Evolutionary conservation across 257 asterid species (phyloP).

Genomic region (Nemophila menziesii): DNA sequence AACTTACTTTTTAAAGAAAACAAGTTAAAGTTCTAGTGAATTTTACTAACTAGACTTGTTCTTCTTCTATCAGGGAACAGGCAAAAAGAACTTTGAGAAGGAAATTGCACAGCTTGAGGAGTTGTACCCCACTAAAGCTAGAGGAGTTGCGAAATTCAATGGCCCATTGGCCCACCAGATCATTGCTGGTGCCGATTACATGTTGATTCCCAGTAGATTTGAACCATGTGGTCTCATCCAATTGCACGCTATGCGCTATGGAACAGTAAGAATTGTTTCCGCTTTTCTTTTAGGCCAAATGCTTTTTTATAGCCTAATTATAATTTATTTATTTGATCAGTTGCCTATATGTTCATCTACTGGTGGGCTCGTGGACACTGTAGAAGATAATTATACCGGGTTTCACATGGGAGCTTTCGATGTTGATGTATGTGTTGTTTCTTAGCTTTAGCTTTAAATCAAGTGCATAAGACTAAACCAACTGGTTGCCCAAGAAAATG

Average conservation of each 20-base stretch:
- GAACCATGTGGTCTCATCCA: slow-evolving; percentile 99
- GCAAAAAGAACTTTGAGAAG: slow-evolving; percentile 69
- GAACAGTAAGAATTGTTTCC: slow-evolving; percentile 51
- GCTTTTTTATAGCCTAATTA: slow-evolving; percentile 3
- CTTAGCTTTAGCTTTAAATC: not conserved
- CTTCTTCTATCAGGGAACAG: slow-evolving; percentile 56
- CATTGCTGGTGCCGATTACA: slow-evolving; percentile 79
- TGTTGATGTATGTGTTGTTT: slow-evolving; percentile 41
- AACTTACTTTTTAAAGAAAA: too few relatives aligned
- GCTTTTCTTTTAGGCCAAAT: not conserved
- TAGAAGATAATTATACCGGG: slow-evolving; percentile 79
- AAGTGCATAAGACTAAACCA: not conserved
- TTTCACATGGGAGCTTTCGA: slow-evolving; percentile 93
- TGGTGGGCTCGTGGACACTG: slow-evolving; percentile 95
- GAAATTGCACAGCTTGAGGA: slow-evolving; percentile 84
- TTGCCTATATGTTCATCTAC: slow-evolving; percentile 84
- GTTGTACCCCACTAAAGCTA: slow-evolving; percentile 69
- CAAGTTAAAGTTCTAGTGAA: not conserved
- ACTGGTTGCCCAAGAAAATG: not conserved
- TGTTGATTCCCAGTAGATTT: slow-evolving; percentile 87
- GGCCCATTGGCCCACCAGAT: slow-evolving; percentile 84
- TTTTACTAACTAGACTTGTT: not conserved
- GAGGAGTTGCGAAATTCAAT: slow-evolving; percentile 81
- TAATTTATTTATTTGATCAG: slow-evolving; percentile 26
- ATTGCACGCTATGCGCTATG: slow-evolving; percentile 94